phyloP scores from a whole-genome alignment of 495 filamentous ascomycete species.

The Recurvomyces mirabilis region DNA sequence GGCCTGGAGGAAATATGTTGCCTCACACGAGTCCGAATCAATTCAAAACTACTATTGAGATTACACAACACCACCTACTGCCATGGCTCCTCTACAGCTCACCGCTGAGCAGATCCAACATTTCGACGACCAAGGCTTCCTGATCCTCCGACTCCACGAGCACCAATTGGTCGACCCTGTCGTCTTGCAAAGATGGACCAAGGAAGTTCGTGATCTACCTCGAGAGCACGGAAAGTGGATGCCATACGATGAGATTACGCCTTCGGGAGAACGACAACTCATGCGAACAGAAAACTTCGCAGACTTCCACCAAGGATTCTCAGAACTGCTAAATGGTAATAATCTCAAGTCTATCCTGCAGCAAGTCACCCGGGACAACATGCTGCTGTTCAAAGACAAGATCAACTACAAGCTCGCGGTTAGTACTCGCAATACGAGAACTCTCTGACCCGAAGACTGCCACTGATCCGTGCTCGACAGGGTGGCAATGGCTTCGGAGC shows the following conservation, averaged over 20 bases:
- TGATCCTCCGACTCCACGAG: slow-evolving; percentile 28
- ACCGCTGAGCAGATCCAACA: slow-evolving; percentile 27
- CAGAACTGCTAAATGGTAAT: slow-evolving; percentile 32
- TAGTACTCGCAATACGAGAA: too few species aligned
- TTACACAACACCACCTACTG: too few species aligned
- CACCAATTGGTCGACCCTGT: slow-evolving; percentile 25
- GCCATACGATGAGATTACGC: slow-evolving; percentile 40
- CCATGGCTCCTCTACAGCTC: slow-evolving; percentile 9
- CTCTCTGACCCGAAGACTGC: too few species aligned
- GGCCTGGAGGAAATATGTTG: too few species aligned
- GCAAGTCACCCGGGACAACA: slow-evolving; percentile 35
- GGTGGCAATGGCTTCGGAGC: slow-evolving; percentile 37
- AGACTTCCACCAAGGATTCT: slow-evolving; percentile 34
- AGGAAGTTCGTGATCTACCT: slow-evolving; percentile 34
- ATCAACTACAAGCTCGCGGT: slow-evolving; percentile 38
- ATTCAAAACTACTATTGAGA: too few species aligned
- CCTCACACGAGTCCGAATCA: too few species aligned
- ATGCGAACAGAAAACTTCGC: slow-evolving; percentile 40
- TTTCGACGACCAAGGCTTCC: slow-evolving; percentile 35
- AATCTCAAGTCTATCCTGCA: slow-evolving; percentile 29
- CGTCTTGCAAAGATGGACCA: slow-evolving; percentile 34
- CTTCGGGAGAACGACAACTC: slow-evolving; percentile 32
- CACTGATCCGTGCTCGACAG: too few species aligned
- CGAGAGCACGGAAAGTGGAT: slow-evolving; percentile 34
- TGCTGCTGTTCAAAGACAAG: slow-evolving; percentile 42